A percentile compares a stretch with the other conserved stretches of the same genome.
Conservation (phyloP, 2,329 filamentous ascomycete genomes). For the Fusarium sp. region DNA sequence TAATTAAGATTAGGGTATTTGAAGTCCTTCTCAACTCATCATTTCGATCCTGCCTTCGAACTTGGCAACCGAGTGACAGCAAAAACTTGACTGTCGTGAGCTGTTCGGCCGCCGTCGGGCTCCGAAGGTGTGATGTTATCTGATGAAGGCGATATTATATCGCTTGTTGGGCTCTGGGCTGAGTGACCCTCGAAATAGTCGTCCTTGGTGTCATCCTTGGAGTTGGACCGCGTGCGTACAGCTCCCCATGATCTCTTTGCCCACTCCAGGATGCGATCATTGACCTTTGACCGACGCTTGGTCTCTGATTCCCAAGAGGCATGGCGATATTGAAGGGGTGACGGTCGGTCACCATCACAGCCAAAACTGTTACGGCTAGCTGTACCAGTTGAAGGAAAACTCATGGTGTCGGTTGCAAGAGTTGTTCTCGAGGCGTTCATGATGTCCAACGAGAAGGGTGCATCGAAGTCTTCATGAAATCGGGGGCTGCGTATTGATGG, state of each 20-base stretch:
- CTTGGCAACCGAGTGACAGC: slow-evolving; percentile 25
- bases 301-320: slow-evolving; percentile 43
- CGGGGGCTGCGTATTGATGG: slow-evolving; percentile 45
- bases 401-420: slow-evolving; percentile 40
- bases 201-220: slow-evolving; percentile 36
- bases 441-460: slow-evolving; percentile 50
- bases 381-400: slow-evolving; percentile 37
- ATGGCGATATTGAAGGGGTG: slow-evolving; percentile 38
- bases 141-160: slow-evolving; percentile 26
- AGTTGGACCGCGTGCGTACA: slow-evolving; percentile 38
- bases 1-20: slow-evolving; percentile 7
- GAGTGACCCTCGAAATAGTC: slow-evolving; percentile 33
- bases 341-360: slow-evolving; percentile 33
- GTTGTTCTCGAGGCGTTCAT: slow-evolving; percentile 46
- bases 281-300: slow-evolving; percentile 44
- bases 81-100: slow-evolving; percentile 14
- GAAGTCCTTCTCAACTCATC: slow-evolving; percentile 3
- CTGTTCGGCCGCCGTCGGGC: slow-evolving; percentile 12
- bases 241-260: slow-evolving; percentile 46
- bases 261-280: slow-evolving; percentile 48
- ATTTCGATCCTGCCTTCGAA: slow-evolving; percentile 19
- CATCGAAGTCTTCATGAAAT: slow-evolving; percentile 52
- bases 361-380: slow-evolving; percentile 42
- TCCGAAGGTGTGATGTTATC: slow-evolving; percentile 28
- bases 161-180: slow-evolving; percentile 28